Base-by-base conservation (phyloP, 139 green algal genomes). In the Asterochloris erici region DNA sequence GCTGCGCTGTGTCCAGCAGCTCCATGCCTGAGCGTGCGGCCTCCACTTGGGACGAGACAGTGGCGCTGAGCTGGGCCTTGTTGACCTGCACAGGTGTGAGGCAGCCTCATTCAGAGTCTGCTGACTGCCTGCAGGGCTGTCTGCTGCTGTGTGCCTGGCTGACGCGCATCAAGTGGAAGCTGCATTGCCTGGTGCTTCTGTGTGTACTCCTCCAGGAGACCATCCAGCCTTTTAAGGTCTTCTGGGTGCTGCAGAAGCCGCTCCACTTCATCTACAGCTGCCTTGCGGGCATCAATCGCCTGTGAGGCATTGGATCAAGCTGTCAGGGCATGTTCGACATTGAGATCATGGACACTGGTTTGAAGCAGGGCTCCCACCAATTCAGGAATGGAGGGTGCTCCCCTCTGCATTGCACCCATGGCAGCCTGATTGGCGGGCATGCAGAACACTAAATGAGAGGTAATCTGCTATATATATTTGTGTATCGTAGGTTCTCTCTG, bases 41-140 rank as follows among this genome's bases (percentile, higher is more conserved):
- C 28, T 96, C 90, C 16, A 97, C 88, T 84, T 94, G 90, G 17
- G 86, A 81, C 26, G 86, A 82, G 26, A 94, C 85, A 9, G 87
- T 88, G 1, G 88, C 76, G 74, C 88, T 91, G 12, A 94, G 87
- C 28, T 87, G 87, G 12, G 77, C 74, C 80, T 91, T 92, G 77
- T 88, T 90, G 19, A 68, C 81, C 74, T 91, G 81, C 16, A 78
- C 13, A 54, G 38, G 38, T 54, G 38, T 54, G 38, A 54, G 38
- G 38, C 38, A 54, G 38, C 2, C 38, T 2, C 38, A 54, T 54
- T 6, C 66, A 71, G 17, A 71, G 21, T 21, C 66, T 26, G 66
- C 66, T 71, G 66, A 71, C 66, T 26, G 66, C 2, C 21, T 71
- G 66, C 19, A 21, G 21, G 17, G 66, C 66, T 26, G 6, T 21